Percentiles rank a stretch among this genome's conserved stretches.
These are phyloP conservation scores for Penicillium sp. DNA, from an alignment of 2,329 filamentous ascomycete genomes.

Conservation along the genomic window DNA sequence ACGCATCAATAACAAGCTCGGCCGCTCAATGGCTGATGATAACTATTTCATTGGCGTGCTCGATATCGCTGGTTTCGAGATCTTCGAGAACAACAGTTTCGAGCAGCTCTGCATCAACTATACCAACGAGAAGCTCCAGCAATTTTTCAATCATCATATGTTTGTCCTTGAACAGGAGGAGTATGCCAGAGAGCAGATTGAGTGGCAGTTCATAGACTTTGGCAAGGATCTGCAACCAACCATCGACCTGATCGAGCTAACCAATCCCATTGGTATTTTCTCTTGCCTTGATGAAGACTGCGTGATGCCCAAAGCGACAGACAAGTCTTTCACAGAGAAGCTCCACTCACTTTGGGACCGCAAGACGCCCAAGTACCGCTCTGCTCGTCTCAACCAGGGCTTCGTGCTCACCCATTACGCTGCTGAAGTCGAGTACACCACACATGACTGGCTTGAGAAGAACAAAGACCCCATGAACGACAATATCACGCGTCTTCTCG, in stretches of 20 bases:
- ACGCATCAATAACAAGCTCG: conserved; percentile 86
- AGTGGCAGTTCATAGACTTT: conserved; percentile 99
- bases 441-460: conserved; percentile 93
- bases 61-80: conserved; percentile 98
- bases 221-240: conserved; percentile 94
- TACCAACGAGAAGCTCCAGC: conserved; percentile 97
- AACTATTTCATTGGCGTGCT: conserved; percentile 95
- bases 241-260: conserved; percentile 91
- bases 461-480: conserved; percentile 98
- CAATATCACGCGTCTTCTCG: conserved; percentile 85
- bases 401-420: conserved; percentile 97
- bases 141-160: conserved; percentile 99
- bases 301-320: conserved; percentile 98
- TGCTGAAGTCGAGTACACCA: conserved; percentile 95
- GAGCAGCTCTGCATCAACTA: conserved; percentile 99
- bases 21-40: conserved; percentile 80
- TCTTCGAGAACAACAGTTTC: conserved; percentile 97
- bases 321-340: conserved; percentile 95
- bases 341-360: conserved; percentile 95
- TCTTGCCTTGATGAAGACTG: conserved; percentile 96
- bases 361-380: conserved; percentile 87
- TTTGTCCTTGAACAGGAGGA: conserved; percentile 98
- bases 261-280: conserved; percentile 97
- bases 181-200: conserved; percentile 94
- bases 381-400: conserved; percentile 80